Evolutionary conservation across 1,284 basidiomycete genomes (phyloP), one percentile per base, ranked within the genome.

Genomic region (Schizopora paradoxa): DNA sequence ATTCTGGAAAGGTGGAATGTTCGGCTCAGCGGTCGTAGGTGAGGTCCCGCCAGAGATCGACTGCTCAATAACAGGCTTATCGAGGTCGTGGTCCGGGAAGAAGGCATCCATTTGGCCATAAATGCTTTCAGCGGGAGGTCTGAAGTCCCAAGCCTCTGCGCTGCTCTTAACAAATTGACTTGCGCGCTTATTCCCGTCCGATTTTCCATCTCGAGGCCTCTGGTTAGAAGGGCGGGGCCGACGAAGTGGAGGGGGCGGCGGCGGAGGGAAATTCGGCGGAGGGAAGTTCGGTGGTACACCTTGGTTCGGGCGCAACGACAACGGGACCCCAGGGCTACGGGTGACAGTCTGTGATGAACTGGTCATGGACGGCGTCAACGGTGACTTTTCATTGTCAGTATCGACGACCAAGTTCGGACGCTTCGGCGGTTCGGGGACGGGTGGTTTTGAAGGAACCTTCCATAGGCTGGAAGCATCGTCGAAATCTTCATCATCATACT

Each of bases 51-150:
- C 87, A 1, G 86, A 82, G 8, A 75, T 74, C 5, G 84, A 65
- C 3, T 62, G 76, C 54, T 98, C 94, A 47, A 98, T 87, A 48
- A 99, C 84, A 1, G 95, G 95, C 61, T 91, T 88, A 66, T 99
- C 96, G 41, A 99, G 77, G 61, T 99, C 94, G 61, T 97, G 91
- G 55, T 89, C 84, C 0, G 94, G 94, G 74, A 99, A 99, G 71
- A 91, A 97, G 54, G 89, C 83, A 58, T 98, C 91, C 5, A 99
- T 74, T 46, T 89, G 83, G 47, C 98, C 89, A 63, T 94, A 93
- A 45, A 99, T 85, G 58, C 91, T 88, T 61, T 99, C 96, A 0
- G 94, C 84, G 25, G 86, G 82, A 10, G 96, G 96, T 59, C 96
- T 87, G 53, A 87, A 81, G 38, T 86, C 86, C 89, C 89, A 92